A percentile compares a stretch with the other conserved stretches of the same genome.
Evolutionary conservation across 495 filamentous ascomycete species (phyloP).

Genomic region (Alectoria sarmentosa): DNA sequence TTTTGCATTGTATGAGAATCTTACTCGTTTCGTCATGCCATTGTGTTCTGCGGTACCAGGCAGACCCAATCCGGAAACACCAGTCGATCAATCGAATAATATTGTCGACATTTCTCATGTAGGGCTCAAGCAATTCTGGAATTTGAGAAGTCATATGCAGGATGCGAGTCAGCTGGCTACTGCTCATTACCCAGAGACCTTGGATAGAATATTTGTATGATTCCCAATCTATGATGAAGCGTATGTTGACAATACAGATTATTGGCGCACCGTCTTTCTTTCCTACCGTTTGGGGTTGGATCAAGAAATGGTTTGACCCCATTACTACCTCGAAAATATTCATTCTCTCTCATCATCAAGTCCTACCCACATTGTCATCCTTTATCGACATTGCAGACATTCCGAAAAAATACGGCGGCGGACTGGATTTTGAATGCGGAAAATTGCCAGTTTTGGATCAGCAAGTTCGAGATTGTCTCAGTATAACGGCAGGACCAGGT

Average conservation of each 20-base stretch:
- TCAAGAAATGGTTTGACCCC: conserved; percentile 91
- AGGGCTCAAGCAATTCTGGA: conserved; percentile 86
- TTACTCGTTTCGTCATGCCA: conserved; percentile 75
- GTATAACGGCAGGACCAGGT: too few species aligned
- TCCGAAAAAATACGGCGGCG: conserved; percentile 65
- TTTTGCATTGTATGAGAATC: conserved; percentile 81
- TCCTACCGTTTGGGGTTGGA: conserved; percentile 88
- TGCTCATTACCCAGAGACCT: conserved; percentile 82
- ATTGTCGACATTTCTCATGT: conserved; percentile 82
- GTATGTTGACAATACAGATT: too few species aligned
- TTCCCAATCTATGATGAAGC: too few species aligned
- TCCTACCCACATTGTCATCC: conserved; percentile 62
- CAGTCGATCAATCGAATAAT: conserved; percentile 74
- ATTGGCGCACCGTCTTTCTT: conserved; percentile 86
- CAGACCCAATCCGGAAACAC: conserved; percentile 61
- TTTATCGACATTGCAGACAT: conserved; percentile 76
- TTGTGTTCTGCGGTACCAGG: conserved; percentile 63
- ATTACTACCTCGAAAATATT: conserved; percentile 89
- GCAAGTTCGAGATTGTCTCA: too few species aligned
- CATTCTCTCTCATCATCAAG: conserved; percentile 63
- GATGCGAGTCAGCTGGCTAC: conserved; percentile 75
- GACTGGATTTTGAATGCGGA: conserved; percentile 72
- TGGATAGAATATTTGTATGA: conserved; percentile 75
- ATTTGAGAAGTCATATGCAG: conserved; percentile 83
- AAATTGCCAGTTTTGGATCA: conserved; percentile 62